Conservation (phyloP, 2,329 filamentous ascomycete species). For the Colletotrichum sidae region DNA sequence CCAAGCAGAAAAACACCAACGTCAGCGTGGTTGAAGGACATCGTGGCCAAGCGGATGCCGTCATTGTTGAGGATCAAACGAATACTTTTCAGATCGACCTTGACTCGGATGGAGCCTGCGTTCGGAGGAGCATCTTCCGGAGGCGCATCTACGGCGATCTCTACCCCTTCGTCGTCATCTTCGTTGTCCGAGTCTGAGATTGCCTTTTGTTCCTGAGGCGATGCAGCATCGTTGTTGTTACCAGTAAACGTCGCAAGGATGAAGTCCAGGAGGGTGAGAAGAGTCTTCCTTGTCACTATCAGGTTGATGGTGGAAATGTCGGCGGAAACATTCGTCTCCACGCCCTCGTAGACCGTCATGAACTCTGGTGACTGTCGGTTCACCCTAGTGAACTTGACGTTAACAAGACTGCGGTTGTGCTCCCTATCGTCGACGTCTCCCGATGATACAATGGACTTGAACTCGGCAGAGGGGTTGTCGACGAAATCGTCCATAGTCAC, state of each 20-base stretch:
- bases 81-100: constrained; percentile 93
- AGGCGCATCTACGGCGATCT: constrained; percentile 27
- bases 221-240: constrained; percentile 57
- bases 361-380: constrained; percentile 94
- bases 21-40: constrained; percentile 92
- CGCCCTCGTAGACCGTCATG: constrained; percentile 88
- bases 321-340: constrained; percentile 92
- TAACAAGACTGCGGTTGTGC: constrained; percentile 84
- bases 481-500: constrained; percentile 95
- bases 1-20: constrained; percentile 89
- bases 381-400: constrained; percentile 89
- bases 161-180: constrained; percentile 50
- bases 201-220: constrained; percentile 47
- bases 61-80: constrained; percentile 97
- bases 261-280: constrained; percentile 94
- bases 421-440: constrained; percentile 77
- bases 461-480: constrained; percentile 86
- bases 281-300: constrained; percentile 90
- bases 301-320: constrained; percentile 96
- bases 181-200: constrained; percentile 49
- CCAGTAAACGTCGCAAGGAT: constrained; percentile 90
- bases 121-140: constrained; percentile 43
- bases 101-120: constrained; percentile 87
- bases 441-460: constrained; percentile 97
- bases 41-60: constrained; percentile 90